Conservation (phyloP, 1,139 yeast species). For the Geotrichum macrosporum region DNA sequence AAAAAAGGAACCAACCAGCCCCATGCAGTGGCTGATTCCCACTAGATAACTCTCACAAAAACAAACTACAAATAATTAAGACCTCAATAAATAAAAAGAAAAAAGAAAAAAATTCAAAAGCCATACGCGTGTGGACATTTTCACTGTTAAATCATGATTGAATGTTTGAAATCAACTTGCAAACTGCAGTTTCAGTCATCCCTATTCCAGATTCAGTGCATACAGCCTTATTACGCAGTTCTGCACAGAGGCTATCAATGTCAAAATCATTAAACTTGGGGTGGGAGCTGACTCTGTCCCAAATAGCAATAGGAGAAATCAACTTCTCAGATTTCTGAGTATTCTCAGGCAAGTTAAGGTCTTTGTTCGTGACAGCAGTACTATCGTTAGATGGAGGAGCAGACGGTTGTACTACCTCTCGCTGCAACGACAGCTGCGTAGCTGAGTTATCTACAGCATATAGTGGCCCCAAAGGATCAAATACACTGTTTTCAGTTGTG, state of each 20-base stretch:
- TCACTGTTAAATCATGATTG: too few relatives aligned
- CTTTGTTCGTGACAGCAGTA: not conserved
- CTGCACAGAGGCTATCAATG: slow-evolving; percentile 86
- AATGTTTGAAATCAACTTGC: slow-evolving; percentile 40
- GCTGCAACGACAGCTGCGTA: slow-evolving; percentile 23
- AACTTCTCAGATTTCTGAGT: too few relatives aligned
- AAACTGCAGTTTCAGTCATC: slow-evolving; percentile 73
- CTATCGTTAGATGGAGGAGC: too few relatives aligned
- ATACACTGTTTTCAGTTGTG: slow-evolving; percentile 16
- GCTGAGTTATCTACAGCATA: slow-evolving; percentile 42
- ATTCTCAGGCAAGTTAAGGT: slow-evolving; percentile 27
- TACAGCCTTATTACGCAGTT: slow-evolving; percentile 87
- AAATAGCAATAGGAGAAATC: slow-evolving; percentile 87
- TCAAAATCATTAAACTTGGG: slow-evolving; percentile 91
- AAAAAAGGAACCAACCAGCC: too few relatives aligned
- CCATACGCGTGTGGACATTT: too few relatives aligned
- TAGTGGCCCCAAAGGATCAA: slow-evolving; percentile 17
- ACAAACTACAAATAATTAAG: too few relatives aligned
- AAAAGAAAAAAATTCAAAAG: too few relatives aligned
- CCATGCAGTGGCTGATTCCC: too few relatives aligned
- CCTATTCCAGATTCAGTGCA: slow-evolving; percentile 92
- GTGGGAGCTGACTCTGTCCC: slow-evolving; percentile 94
- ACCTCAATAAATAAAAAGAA: too few relatives aligned
- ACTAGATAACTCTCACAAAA: too few relatives aligned
- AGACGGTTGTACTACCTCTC: too few relatives aligned